phyloP scores from a whole-genome alignment of 2,329 filamentous ascomycete genomes.

The Fusarium beomiforme region DNA sequence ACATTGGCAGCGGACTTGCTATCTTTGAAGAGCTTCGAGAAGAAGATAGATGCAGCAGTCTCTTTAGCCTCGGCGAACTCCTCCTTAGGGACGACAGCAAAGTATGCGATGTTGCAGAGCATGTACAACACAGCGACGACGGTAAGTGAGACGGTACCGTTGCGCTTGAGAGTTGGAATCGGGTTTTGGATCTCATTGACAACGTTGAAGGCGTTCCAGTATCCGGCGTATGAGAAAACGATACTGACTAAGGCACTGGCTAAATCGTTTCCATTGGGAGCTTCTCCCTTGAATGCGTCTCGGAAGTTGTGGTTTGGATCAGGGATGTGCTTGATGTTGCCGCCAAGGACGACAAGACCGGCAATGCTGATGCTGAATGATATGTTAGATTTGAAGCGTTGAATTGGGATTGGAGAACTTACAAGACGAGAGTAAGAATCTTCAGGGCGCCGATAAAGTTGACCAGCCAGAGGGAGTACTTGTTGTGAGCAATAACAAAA shows the following conservation, averaged over 20 bases:
- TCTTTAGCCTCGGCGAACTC: slow-evolving; percentile 63
- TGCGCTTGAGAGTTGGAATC: slow-evolving; percentile 62
- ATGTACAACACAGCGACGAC: slow-evolving; percentile 66
- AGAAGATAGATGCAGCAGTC: slow-evolving; percentile 67
- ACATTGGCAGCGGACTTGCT: slow-evolving; percentile 58
- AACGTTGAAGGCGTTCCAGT: slow-evolving; percentile 69
- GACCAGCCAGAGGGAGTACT: slow-evolving; percentile 63
- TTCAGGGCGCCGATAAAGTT: slow-evolving; percentile 70
- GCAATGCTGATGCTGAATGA: slow-evolving; percentile 59
- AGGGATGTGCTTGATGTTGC: slow-evolving; percentile 44
- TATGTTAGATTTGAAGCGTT: not conserved
- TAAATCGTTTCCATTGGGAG: slow-evolving; percentile 50
- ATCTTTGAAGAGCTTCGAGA: slow-evolving; percentile 65
- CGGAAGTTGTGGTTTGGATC: slow-evolving; percentile 50
- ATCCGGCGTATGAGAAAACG: slow-evolving; percentile 67
- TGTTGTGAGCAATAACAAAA: slow-evolving; percentile 65
- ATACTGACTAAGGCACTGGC: slow-evolving; percentile 65
- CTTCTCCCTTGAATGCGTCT: slow-evolving; percentile 49
- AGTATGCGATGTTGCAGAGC: slow-evolving; percentile 69
- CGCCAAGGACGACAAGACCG: slow-evolving; percentile 68
- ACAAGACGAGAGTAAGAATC: slow-evolving; percentile 68
- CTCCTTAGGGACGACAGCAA: slow-evolving; percentile 64
- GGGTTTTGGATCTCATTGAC: slow-evolving; percentile 71
- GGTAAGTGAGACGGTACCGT: slow-evolving; percentile 60
- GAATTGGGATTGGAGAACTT: fast-evolving